Conservation (phyloP, 2,329 filamentous ascomycete genomes). For the Colletotrichum agaves region DNA sequence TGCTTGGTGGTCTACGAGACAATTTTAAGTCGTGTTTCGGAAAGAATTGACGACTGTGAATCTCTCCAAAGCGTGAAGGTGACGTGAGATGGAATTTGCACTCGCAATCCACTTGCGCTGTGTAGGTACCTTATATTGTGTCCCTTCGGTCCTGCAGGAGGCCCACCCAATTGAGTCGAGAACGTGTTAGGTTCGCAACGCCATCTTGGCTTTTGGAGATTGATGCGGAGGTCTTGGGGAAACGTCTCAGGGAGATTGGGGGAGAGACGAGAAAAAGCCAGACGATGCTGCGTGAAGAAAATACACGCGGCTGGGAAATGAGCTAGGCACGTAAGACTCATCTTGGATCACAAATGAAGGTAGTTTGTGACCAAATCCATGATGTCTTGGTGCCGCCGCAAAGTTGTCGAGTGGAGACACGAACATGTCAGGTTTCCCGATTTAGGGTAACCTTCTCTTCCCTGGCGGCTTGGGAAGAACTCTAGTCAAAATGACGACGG, state of each 20-base stretch:
- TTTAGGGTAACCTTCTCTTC: background rate
- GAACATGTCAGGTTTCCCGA: background rate
- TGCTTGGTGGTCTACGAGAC: background rate
- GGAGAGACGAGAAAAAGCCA: background rate
- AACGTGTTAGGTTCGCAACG: conserved; percentile 24
- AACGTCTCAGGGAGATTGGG: background rate
- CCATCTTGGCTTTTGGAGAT: background rate
- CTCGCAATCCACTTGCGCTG: conserved; percentile 18
- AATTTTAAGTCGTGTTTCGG: background rate
- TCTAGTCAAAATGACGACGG: background rate
- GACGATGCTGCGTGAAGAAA: background rate
- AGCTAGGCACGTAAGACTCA: background rate
- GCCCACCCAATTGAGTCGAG: conserved; percentile 18
- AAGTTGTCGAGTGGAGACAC: background rate
- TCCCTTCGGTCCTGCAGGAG: conserved; percentile 25
- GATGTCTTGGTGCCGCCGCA: background rate
- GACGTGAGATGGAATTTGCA: background rate
- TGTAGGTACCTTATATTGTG: conserved; percentile 20
- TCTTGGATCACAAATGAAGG: background rate
- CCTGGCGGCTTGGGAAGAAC: background rate
- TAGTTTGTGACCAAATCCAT: background rate
- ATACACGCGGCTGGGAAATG: background rate
- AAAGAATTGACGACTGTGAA: background rate
- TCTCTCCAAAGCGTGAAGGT: background rate
- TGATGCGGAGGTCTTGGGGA: background rate